These are phyloP conservation scores for Cladosporium colombiae DNA, from an alignment of 2,329 filamentous ascomycete genomes.

Conservation along the genomic window DNA sequence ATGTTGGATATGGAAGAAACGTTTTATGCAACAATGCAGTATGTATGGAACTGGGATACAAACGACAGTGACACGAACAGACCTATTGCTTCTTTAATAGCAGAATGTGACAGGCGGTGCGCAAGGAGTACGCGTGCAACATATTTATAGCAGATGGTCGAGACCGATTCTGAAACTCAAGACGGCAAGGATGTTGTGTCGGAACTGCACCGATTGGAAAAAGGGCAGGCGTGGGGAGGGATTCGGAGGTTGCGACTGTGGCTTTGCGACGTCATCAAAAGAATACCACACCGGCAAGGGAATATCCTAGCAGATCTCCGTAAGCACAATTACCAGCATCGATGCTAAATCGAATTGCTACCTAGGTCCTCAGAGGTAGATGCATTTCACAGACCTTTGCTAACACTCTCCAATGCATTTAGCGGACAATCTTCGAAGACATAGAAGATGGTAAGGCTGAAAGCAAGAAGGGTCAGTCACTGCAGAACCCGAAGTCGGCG, in stretches of 20 bases:
- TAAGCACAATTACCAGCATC: not conserved
- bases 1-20: not conserved
- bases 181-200: not conserved
- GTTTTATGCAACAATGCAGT: not conserved
- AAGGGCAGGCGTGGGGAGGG: not conserved
- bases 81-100: not conserved
- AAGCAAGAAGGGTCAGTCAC: not conserved
- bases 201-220: not conserved
- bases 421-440: too few species aligned
- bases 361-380: not conserved
- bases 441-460: not conserved
- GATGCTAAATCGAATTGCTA: not conserved
- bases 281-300: not conserved
- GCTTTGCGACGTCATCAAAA: not conserved
- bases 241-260: slow-evolving; percentile 3
- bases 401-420: too few species aligned
- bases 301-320: not conserved
- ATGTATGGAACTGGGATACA: not conserved
- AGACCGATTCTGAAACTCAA: slow-evolving; percentile 9
- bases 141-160: slow-evolving; percentile 18
- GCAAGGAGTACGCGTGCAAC: slow-evolving; percentile 16
- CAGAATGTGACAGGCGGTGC: not conserved
- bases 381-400: too few species aligned
- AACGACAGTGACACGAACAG: not conserved
- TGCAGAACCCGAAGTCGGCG: slow-evolving; percentile 18